Evolutionary conservation across 176 grass and related monocot species (phyloP).

Genomic region (Coix lacrymajobi): DNA sequence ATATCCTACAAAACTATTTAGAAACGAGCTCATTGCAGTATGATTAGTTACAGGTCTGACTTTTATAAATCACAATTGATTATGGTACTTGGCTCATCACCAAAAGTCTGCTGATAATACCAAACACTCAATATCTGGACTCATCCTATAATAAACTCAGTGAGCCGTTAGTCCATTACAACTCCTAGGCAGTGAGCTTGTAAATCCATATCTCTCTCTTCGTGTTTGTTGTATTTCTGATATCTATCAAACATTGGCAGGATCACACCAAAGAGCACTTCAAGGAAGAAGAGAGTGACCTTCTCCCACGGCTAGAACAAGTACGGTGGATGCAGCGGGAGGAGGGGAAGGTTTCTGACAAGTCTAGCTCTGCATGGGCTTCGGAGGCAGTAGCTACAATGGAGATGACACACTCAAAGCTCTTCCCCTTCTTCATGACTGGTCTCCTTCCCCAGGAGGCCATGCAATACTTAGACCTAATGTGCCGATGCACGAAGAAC

Average conservation of each 20-base stretch:
- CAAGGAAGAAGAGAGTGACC: conserved; percentile 80
- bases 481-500: conserved; percentile 56
- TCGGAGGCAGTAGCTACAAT: conserved; percentile 48
- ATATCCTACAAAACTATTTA: neutral
- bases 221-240: neutral
- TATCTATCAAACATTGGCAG: conserved; percentile 30
- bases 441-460: conserved; percentile 88
- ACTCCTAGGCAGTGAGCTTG: neutral
- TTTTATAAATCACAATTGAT: neutral
- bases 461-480: conserved; percentile 69
- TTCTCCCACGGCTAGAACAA: conserved; percentile 64
- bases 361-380: conserved; percentile 53
- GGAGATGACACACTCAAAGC: conserved; percentile 79
- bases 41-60: neutral
- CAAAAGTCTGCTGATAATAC: neutral
- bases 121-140: neutral
- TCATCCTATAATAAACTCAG: neutral
- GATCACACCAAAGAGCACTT: conserved; percentile 87
- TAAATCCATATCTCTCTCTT: neutral
- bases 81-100: neutral
- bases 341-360: conserved; percentile 49
- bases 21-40: neutral
- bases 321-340: conserved; percentile 57
- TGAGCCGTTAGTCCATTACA: neutral
- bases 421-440: conserved; percentile 93